Conservation (phyloP, 257 asterid species). For the Ilex asprella region DNA sequence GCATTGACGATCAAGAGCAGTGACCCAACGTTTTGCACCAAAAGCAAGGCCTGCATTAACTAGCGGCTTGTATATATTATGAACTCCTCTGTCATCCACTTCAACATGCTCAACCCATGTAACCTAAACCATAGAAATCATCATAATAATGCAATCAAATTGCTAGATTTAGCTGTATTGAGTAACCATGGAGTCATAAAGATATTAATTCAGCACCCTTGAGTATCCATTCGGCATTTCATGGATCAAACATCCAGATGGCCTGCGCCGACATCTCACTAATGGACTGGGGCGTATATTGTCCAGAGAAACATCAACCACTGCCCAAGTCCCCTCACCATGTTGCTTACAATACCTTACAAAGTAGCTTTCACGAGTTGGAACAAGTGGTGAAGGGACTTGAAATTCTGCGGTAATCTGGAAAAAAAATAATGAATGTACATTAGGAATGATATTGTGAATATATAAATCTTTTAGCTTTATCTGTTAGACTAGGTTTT, state of each 20-base stretch:
- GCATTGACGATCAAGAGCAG: constrained; percentile 37
- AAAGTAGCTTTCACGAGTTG: constrained; percentile 40
- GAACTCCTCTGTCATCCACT: constrained; percentile 21
- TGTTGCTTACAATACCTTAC: constrained; percentile 29
- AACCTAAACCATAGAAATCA: constrained; percentile 12
- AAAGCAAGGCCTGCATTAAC: constrained; percentile 44
- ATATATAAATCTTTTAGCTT: too few relatives aligned
- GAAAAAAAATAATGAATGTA: background rate
- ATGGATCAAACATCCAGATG: constrained; percentile 53
- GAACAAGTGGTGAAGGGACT: constrained; percentile 39
- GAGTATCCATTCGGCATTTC: constrained; percentile 34
- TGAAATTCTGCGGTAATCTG: constrained; percentile 54
- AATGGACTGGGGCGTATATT: background rate
- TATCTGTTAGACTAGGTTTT: too few relatives aligned
- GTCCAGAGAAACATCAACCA: constrained; percentile 53
- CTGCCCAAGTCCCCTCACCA: constrained; percentile 34
- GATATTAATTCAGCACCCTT: constrained; percentile 24
- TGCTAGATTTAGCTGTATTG: too few relatives aligned
- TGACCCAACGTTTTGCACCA: constrained; percentile 52
- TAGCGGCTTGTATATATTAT: constrained; percentile 31
- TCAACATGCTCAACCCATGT: constrained; percentile 65
- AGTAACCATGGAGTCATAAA: too few relatives aligned
- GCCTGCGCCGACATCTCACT: constrained; percentile 35
- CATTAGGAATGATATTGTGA: background rate
- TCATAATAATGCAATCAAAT: background rate